Evolutionary conservation across 768 basidiomycete genomes (phyloP).

Genomic region (Leccinum disarticulatum): DNA sequence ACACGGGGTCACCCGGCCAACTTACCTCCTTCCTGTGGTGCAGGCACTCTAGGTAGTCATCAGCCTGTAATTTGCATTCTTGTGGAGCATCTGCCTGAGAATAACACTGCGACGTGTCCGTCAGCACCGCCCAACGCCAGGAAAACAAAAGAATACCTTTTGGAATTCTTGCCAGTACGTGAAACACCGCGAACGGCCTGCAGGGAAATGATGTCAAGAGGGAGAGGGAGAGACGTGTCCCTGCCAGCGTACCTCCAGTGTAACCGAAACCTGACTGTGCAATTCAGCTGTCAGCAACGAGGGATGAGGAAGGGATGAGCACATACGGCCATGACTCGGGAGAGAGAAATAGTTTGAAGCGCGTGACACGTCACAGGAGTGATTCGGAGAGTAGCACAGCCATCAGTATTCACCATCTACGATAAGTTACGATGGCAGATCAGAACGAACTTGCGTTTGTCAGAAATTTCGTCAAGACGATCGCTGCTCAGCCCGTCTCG

Average conservation of each 20-base stretch:
- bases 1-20: background rate
- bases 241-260: slow-evolving; percentile 49
- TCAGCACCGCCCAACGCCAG: slow-evolving; percentile 7
- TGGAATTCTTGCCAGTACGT: slow-evolving; percentile 90
- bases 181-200: slow-evolving; percentile 86
- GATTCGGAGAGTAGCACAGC: slow-evolving; percentile 20
- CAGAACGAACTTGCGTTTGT: slow-evolving; percentile 61
- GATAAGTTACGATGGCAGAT: slow-evolving; percentile 46
- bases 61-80: slow-evolving; percentile 68
- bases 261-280: slow-evolving; percentile 65
- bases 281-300: slow-evolving; percentile 13
- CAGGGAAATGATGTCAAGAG: slow-evolving; percentile 6
- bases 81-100: slow-evolving; percentile 71
- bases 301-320: background rate
- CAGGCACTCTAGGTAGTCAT: slow-evolving; percentile 91
- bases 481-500: slow-evolving; percentile 65
- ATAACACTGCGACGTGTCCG: slow-evolving; percentile 63
- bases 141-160: slow-evolving; percentile 43
- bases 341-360: slow-evolving; percentile 2
- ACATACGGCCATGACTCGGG: slow-evolving; percentile 40
- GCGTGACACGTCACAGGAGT: slow-evolving; percentile 26
- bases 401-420: slow-evolving; percentile 9
- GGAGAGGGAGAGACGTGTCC: background rate
- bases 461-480: slow-evolving; percentile 59
- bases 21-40: slow-evolving; percentile 87